Evolutionary conservation across 2,329 filamentous ascomycete species (phyloP), one percentile per base, ranked within the genome.

Genomic region (Colletotrichum destructivum): DNA sequence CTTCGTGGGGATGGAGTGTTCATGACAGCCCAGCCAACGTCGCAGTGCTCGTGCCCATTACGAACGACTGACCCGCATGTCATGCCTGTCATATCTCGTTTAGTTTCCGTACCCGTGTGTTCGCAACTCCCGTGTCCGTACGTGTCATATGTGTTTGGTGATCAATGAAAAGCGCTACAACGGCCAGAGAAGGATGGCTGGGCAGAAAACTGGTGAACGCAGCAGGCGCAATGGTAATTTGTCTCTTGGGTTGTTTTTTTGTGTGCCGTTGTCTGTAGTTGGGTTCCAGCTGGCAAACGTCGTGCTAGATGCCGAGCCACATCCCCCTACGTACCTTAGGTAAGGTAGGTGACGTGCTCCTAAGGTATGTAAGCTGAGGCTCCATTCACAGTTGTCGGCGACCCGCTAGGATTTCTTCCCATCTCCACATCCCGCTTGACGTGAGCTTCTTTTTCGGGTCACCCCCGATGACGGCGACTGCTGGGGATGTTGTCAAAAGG

Each of bases 341-440:
- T 35, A 9, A 8, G 31, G 7, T 35, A 35, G 7, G 23, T 62
- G 44, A 51, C 59, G n/a, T 62, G 44, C 7, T 16, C 9, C 3
- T 38, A 18, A 26, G 11, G 18, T 4, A 38, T 13, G 35, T 5
- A 61, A 49, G 21, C 35, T 54, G n/a, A 54, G 16, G 16, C 35
- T 13, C 15, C 6, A n/a, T 23, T 15, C 46, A 26, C n/a, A 31
- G 44, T 44, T 11, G 35, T 52, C 54, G 11, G 18, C 23, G 23
- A 49, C 49, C 40, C 35, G 38, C 62, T 13, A 13, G 40, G 40
- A 59, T 15, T 47, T 18, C 26, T 31, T 47, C 47, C 13, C 23
- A 23, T 38, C 65, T 38, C 69, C 65, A 55, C 46, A 35, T 71
- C 40, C 69, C 65, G 59, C 65, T 62, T 71, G 69, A 57, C 65